phyloP scores from a whole-genome alignment of 108 stramenopile genomes.

The Skeletonema potamos region DNA sequence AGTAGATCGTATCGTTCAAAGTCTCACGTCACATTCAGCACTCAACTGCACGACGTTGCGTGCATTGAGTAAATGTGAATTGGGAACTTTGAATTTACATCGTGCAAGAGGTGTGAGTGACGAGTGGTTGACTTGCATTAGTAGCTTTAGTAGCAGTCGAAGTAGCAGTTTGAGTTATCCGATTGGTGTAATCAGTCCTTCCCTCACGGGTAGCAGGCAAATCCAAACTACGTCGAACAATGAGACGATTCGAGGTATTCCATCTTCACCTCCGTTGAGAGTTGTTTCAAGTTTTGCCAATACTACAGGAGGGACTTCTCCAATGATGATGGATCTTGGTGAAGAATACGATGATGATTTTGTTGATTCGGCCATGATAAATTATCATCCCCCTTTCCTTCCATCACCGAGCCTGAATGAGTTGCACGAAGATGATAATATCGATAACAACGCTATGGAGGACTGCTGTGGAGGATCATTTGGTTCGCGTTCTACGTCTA shows the following conservation, averaged over 20 bases:
- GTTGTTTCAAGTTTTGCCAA: not conserved
- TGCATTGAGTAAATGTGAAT: slow-evolving; percentile 67
- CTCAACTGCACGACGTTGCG: slow-evolving; percentile 72
- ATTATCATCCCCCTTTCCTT: not conserved
- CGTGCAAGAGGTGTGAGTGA: slow-evolving; percentile 81
- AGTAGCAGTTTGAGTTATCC: slow-evolving; percentile 7
- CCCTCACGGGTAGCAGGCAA: not conserved
- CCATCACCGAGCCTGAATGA: slow-evolving; percentile 9
- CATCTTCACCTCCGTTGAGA: slow-evolving; percentile 21
- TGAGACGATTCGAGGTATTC: too few relatives aligned
- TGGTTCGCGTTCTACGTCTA: slow-evolving; percentile 48
- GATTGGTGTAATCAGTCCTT: too few relatives aligned
- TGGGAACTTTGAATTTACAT: slow-evolving; percentile 52
- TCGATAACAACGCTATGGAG: slow-evolving; percentile 4
- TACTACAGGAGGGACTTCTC: slow-evolving; percentile 1
- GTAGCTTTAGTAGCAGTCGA: slow-evolving; percentile 18
- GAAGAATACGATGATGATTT: slow-evolving; percentile 15
- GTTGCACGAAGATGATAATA: slow-evolving; percentile 21
- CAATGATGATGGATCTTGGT: slow-evolving; percentile 16
- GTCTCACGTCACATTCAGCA: slow-evolving; percentile 70
- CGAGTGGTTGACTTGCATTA: slow-evolving; percentile 57
- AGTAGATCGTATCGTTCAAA: slow-evolving; percentile 65
- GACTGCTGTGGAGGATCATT: slow-evolving; percentile 27
- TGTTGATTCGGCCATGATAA: not conserved
- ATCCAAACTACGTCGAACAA: not conserved